Base-by-base conservation (phyloP, 768 basidiomycete species). In the Panus rudis region DNA sequence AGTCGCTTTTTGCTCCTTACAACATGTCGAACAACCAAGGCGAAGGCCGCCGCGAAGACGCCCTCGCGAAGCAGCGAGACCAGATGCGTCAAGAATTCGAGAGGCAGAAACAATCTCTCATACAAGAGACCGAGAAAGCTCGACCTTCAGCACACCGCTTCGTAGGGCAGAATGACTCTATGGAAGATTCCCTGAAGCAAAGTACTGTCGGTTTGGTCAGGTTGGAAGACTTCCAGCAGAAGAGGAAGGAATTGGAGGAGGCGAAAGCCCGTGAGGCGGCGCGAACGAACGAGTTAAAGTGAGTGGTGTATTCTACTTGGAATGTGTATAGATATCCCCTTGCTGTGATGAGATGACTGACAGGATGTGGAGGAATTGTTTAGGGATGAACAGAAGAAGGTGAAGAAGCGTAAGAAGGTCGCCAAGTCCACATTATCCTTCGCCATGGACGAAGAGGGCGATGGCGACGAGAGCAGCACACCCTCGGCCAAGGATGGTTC, bases 391-490 rank as follows among this genome's bases (percentile, higher is more conserved):
- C 76, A 76, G 66, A 92, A 72, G 68, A 90, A 82, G 63, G 66
- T 75, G 52, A 97, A 91, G 76, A 97, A 97, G 66, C 78, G 87
- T 58, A 96, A 94, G 73, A 94, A 94, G 65, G 67, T 76, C 38
- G 78, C 81, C 39, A 94, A 92, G 63, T 75, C 84, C 16, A 97
- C 85, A 14, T 68, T 98, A 13, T 97, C 93, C 0, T 98, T 98
- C 54, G 92, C 80, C 11, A 68, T 87, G 61, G 92, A 92, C 50
- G 93, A 92, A 34, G 89, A 83, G 35, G 86, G 75, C 19, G 76
- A 60, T 1, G 73, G 67, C 3, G 68, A 53, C 1, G 73, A 69
- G 6, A 69, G 59, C 4, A 58, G 62, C 26, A 71, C 72, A 37
- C 54, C 58, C 19, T 61, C 65, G 19, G 35, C 42, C n/a, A 43